Conservation (phyloP, 768 basidiomycete species). For the Pleurotus tuoliensis region DNA sequence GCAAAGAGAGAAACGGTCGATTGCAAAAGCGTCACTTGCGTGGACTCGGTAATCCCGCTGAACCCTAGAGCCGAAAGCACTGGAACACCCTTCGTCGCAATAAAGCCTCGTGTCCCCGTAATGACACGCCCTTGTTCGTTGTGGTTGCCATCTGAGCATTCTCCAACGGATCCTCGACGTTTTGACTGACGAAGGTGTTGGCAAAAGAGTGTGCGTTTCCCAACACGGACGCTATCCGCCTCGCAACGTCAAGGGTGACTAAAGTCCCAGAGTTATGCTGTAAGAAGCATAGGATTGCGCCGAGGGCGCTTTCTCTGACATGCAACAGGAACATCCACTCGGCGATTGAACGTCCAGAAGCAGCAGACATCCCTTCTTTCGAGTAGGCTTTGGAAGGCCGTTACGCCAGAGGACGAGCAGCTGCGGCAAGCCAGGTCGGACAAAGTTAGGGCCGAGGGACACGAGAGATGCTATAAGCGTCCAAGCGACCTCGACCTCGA, state of each 20-base stretch:
- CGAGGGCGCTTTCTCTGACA: conserved; percentile 85
- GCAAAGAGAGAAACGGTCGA: conserved; percentile 80
- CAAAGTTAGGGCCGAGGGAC: conserved; percentile 91
- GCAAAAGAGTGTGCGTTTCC: conserved; percentile 86
- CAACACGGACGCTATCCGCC: conserved; percentile 82
- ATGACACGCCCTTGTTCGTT: conserved; percentile 42
- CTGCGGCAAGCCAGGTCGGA: conserved; percentile 89
- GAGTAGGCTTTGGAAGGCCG: conserved; percentile 92
- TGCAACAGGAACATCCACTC: conserved; percentile 93
- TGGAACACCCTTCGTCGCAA: conserved; percentile 84
- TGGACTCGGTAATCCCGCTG: conserved; percentile 73
- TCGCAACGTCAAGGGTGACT: conserved; percentile 86
- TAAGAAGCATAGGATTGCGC: conserved; percentile 86
- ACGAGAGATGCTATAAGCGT: conserved; percentile 88
- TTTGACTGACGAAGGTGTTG: conserved; percentile 70
- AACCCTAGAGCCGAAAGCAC: conserved; percentile 83
- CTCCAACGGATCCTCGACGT: conserved; percentile 60
- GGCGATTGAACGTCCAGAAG: conserved; percentile 55
- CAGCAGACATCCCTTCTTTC: conserved; percentile 63
- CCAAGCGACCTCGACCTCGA: too few species aligned
- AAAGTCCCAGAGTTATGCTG: conserved; percentile 70
- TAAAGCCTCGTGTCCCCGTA: conserved; percentile 78
- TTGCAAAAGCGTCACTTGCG: conserved; percentile 78
- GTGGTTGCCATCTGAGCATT: conserved; percentile 25
- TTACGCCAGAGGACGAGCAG: conserved; percentile 96